Evolutionary conservation across 2,329 filamentous ascomycete species (phyloP).

Genomic region (Penicillium sp.): DNA sequence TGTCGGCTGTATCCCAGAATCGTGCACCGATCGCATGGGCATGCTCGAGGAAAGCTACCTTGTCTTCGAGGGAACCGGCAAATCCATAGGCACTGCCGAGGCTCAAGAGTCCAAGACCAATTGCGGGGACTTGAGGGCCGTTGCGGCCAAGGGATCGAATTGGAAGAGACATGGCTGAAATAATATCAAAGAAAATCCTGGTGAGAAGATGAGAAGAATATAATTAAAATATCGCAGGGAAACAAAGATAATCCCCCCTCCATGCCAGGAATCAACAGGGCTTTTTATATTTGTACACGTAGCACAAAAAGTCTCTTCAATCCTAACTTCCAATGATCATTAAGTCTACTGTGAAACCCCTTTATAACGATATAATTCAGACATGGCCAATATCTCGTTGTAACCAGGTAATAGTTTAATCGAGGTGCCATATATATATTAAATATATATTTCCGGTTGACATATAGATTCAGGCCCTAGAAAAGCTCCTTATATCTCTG

Average conservation of each 20-base stretch:
- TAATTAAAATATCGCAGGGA: not conserved
- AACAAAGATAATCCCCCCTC: not conserved
- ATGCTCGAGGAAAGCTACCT: conserved; percentile 25
- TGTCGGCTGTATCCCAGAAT: conserved; percentile 34
- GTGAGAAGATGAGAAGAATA: not conserved
- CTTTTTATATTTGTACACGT: conserved; percentile 7
- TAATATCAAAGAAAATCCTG: not conserved
- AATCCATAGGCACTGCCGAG: conserved; percentile 16
- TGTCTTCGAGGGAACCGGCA: conserved; percentile 11
- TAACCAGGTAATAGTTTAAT: too few relatives aligned
- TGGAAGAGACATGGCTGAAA: conserved; percentile 4
- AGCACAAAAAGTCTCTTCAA: not conserved
- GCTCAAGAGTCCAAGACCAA: conserved; percentile 24
- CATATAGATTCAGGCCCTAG: too few relatives aligned
- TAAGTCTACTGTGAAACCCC: too few relatives aligned
- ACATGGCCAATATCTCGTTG: too few relatives aligned
- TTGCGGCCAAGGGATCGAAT: conserved; percentile 13
- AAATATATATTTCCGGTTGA: too few relatives aligned
- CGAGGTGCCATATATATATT: too few relatives aligned
- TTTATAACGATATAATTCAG: too few relatives aligned
- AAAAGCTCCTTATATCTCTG: too few relatives aligned
- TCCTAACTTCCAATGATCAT: not conserved
- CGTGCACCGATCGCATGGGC: conserved; percentile 27
- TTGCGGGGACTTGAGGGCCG: conserved; percentile 17
- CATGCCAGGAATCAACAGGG: not conserved